Evolutionary conservation across 1,139 yeast genomes (phyloP), one percentile per base, ranked within the genome.

Genomic region (Meyerozyma elateridarum): DNA sequence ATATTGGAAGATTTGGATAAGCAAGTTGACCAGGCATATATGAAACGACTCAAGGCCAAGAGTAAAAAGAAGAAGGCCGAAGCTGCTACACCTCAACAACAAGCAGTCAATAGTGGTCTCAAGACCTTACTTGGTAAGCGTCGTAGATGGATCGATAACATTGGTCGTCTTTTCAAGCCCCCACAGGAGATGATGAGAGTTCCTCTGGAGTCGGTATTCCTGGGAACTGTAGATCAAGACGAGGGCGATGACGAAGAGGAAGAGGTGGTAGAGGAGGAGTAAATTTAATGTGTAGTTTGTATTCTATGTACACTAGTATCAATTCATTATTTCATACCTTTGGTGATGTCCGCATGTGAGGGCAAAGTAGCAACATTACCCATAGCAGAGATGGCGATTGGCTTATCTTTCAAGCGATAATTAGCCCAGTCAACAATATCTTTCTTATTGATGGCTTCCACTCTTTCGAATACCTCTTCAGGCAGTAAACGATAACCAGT

Each of bases 21-120:
- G 52, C 98, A 93, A 57, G 91, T 91, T 17, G 98, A 93, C 54
- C 97, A 87, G 56, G 91, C 95, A 8, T 91, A 88, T 52, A 64
- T 84, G 46, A 85, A 89, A 56, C 70, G 96, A 38, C 73, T 85
- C 39, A 77, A 89, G 46, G 87, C 80, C n/a, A 83, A 87, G 37
- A 83, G 81, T 42, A 81, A 81, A 56, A 82, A 83, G 62, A 85
- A 82, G 63, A 63, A 61, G 29, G 73, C 74, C 36, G 42, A 36
- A 40, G 70, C 69, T 4, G 31, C 34, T 11, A 36, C 45, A 7
- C 63, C 68, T 2, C 70, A 62, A 42, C 72, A 61, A 34, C 70
- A 62, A 36, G 79, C 80, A 7, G 82, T 84, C 16, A 84, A 82
- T 51, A 78, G 84, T 17, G 91, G 95, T 2, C 69, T 89, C 37